Evolutionary conservation across 371 early-diverging fungal genomes (phyloP).

Genomic region (Syncephalastrum monosporum): DNA sequence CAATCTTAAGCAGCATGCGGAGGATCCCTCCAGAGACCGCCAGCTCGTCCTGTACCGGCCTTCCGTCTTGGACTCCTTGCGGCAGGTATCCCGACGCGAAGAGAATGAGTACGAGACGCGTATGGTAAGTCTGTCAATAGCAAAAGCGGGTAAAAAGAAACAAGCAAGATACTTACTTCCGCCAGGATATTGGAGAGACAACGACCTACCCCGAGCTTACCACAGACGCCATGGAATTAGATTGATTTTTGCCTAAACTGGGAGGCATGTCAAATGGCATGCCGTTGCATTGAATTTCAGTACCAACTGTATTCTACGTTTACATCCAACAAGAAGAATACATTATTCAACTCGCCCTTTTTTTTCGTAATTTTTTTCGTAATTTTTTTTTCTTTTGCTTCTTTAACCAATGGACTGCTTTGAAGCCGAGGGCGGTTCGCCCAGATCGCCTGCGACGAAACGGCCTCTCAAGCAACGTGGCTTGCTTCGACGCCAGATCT

Average conservation of each 20-base stretch:
- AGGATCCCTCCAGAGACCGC: not conserved
- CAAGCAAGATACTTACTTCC: no score
- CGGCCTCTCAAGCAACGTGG: slow-evolving; percentile 10
- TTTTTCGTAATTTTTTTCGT: not conserved
- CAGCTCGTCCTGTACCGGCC: not conserved
- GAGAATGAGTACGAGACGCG: no score
- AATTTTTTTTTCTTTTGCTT: not conserved
- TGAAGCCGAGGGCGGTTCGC: slow-evolving; percentile 7
- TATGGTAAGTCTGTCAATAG: no score
- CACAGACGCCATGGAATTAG: not conserved
- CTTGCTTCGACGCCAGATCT: slow-evolving; percentile 10
- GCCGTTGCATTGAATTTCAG: slow-evolving; percentile 7
- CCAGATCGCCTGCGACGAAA: slow-evolving; percentile 11
- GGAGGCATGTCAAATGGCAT: slow-evolving; percentile 3
- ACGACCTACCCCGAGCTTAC: no score
- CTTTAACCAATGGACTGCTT: slow-evolving; percentile 9
- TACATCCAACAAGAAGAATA: slow-evolving; percentile 1
- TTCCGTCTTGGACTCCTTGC: not conserved
- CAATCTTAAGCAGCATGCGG: no score
- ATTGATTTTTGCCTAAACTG: not conserved
- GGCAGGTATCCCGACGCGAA: no score
- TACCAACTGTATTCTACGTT: slow-evolving; percentile 8
- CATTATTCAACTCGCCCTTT: not conserved
- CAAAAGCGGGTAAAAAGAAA: no score
- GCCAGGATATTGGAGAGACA: no score